A percentile compares a stretch with the other conserved stretches of the same genome.
phyloP scores from a whole-genome alignment of 2,329 filamentous ascomycete species.

The Monilinia fructigena region DNA sequence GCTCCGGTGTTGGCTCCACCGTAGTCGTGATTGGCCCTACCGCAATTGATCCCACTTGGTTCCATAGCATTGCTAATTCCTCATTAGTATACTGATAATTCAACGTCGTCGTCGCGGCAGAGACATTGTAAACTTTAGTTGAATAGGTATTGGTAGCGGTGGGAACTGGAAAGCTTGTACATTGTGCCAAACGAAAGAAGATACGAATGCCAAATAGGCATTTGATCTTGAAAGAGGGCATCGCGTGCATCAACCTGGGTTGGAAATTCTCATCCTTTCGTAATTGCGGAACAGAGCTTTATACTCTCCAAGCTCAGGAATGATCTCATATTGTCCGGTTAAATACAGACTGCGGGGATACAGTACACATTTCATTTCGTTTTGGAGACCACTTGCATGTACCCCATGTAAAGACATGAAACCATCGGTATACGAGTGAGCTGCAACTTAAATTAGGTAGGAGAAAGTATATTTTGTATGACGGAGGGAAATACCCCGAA shows the following conservation, averaged over 20 bases:
- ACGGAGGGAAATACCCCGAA: constrained; percentile 19
- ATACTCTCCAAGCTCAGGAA: constrained; percentile 13
- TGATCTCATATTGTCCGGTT: constrained; percentile 18
- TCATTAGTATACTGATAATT: constrained; percentile 49
- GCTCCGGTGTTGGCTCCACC: constrained; percentile 45
- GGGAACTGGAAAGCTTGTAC: constrained; percentile 3
- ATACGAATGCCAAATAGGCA: constrained; percentile 15
- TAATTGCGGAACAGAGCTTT: constrained; percentile 14
- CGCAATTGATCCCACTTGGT: constrained; percentile 46
- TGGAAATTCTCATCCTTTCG: not conserved
- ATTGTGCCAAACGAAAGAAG: constrained; percentile 7
- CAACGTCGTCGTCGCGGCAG: constrained; percentile 45
- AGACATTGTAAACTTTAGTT: constrained; percentile 42
- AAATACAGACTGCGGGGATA: constrained; percentile 18
- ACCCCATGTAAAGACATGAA: constrained; percentile 13
- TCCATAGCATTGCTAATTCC: constrained; percentile 47
- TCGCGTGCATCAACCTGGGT: constrained; percentile 2
- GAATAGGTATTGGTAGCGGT: constrained; percentile 25
- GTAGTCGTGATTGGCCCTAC: constrained; percentile 46
- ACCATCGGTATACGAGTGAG: not conserved
- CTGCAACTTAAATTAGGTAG: not conserved
- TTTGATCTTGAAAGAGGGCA: constrained; percentile 17
- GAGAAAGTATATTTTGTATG: constrained; percentile 8
- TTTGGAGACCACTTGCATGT: constrained; percentile 10
- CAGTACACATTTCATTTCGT: not conserved